These are phyloP conservation scores for Hemerocallis citrina DNA, from an alignment of 106 monocot genomes.

Conservation along the genomic window DNA sequence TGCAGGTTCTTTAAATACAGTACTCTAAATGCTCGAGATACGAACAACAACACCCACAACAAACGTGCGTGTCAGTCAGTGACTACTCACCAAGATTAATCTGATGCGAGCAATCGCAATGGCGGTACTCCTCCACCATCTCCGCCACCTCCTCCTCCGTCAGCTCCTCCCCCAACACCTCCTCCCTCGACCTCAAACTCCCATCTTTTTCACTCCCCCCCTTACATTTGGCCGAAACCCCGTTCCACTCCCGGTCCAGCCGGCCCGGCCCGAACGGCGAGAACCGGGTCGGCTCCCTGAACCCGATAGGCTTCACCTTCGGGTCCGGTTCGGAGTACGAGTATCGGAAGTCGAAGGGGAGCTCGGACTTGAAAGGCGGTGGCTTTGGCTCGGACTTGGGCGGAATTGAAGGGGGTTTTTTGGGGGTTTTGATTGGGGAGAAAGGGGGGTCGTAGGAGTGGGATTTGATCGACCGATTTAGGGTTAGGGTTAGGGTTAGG, in stretches of 20 bases:
- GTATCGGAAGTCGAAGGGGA: conserved; percentile 93
- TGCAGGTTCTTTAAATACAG: too few relatives aligned
- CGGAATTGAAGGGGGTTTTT: neutral
- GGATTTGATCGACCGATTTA: neutral
- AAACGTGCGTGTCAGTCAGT: too few relatives aligned
- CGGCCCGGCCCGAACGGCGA: conserved; percentile 91
- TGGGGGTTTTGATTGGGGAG: conserved; percentile 8
- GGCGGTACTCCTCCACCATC: conserved; percentile 73
- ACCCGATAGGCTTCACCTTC: conserved; percentile 49
- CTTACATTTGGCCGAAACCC: conserved; percentile 37
- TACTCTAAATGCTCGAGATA: too few relatives aligned
- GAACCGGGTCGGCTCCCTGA: conserved; percentile 79
- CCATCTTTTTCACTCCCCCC: neutral
- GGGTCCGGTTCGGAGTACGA: conserved; percentile 79
- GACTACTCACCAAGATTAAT: conserved; percentile 67
- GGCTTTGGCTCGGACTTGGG: neutral
- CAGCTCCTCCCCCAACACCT: conserved; percentile 50
- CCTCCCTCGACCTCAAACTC: conserved; percentile 16
- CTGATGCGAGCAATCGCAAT: conserved; percentile 66
- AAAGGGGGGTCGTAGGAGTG: conserved; percentile 43
- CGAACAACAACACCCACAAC: too few relatives aligned
- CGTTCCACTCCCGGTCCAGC: conserved; percentile 73
- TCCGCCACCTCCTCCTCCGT: conserved; percentile 43
- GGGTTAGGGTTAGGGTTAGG: conserved; percentile 4
- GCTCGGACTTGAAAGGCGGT: conserved; percentile 42